phyloP scores from a whole-genome alignment of 1,139 yeast species.

The Candida sp. region DNA sequence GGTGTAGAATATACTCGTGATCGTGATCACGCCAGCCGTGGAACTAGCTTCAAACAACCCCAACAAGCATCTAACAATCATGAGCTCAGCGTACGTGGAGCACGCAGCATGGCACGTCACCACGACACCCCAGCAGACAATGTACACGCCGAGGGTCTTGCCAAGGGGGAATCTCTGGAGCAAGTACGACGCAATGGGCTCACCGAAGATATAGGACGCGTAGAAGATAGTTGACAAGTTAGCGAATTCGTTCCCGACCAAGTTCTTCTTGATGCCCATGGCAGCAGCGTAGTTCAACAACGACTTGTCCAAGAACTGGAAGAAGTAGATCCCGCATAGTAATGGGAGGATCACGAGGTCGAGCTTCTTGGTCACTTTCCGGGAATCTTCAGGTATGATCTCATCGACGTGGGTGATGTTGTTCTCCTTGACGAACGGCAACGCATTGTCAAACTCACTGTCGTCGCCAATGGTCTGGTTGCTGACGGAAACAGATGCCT shows the following conservation, averaged over 20 bases:
- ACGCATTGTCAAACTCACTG: conserved; percentile 15
- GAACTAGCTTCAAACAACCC: conserved; percentile 48
- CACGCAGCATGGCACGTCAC: conserved; percentile 39
- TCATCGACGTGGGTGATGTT: too few relatives aligned
- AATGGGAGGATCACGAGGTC: conserved; percentile 36
- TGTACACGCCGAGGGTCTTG: conserved; percentile 38
- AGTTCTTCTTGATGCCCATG: conserved; percentile 48
- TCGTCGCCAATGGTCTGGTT: conserved; percentile 2
- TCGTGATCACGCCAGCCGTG: conserved; percentile 46
- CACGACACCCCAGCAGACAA: conserved; percentile 47
- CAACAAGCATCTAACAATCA: conserved; percentile 44
- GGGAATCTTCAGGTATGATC: too few relatives aligned
- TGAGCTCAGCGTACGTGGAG: conserved; percentile 40
- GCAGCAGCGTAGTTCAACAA: conserved; percentile 52
- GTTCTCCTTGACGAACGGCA: conserved; percentile 11
- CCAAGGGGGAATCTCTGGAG: conserved; percentile 45
- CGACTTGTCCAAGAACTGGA: conserved; percentile 50
- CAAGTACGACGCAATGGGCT: conserved; percentile 41
- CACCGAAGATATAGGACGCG: conserved; percentile 51
- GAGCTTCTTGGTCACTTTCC: conserved; percentile 23
- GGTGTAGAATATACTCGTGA: conserved; percentile 47
- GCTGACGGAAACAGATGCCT: neutral
- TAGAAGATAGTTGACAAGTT: conserved; percentile 47
- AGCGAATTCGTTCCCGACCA: conserved; percentile 40
- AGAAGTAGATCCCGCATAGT: conserved; percentile 42